These are phyloP conservation scores for Hypoxylon rubiginosum DNA, from an alignment of 2,329 filamentous ascomycete genomes.

Conservation along the genomic window DNA sequence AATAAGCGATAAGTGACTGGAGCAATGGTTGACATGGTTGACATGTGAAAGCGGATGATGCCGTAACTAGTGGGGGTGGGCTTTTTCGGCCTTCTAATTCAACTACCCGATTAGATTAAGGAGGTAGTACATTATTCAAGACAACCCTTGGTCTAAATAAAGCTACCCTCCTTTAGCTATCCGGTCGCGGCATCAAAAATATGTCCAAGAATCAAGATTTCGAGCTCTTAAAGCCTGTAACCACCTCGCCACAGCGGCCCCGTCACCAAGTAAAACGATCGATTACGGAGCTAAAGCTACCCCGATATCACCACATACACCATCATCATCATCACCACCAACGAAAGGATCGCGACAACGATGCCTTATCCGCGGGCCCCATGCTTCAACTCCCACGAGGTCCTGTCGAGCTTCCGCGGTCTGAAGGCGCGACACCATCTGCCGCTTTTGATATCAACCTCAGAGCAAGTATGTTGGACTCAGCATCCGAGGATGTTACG, in stretches of 20 bases:
- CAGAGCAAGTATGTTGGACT: slow-evolving; percentile 57
- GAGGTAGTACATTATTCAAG: slow-evolving; percentile 9
- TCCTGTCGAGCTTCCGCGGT: slow-evolving; percentile 62
- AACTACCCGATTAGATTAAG: slow-evolving; percentile 12
- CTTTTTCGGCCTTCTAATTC: slow-evolving; percentile 2
- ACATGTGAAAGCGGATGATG: slow-evolving; percentile 40
- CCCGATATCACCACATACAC: slow-evolving; percentile 55
- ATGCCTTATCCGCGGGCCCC: slow-evolving; percentile 50
- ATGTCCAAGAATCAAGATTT: slow-evolving; percentile 55
- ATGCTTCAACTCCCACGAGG: slow-evolving; percentile 51
- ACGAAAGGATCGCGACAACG: slow-evolving; percentile 53
- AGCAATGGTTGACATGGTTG: slow-evolving; percentile 9
- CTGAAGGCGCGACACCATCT: slow-evolving; percentile 61
- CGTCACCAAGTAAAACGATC: slow-evolving; percentile 70
- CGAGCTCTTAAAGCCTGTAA: slow-evolving; percentile 46
- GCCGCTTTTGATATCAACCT: slow-evolving; percentile 58
- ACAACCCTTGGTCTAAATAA: slow-evolving; percentile 20
- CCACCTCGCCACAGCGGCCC: slow-evolving; percentile 54
- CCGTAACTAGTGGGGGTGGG: slow-evolving; percentile 36
- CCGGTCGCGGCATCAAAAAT: slow-evolving; percentile 24
- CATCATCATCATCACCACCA: slow-evolving; percentile 53
- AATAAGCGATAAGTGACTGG: neutral
- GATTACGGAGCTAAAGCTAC: slow-evolving; percentile 62
- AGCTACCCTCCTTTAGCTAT: slow-evolving; percentile 25
- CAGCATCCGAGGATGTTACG: slow-evolving; percentile 44